Conservation (phyloP, 345 rosid species). For the Euphorbia lathyris region DNA sequence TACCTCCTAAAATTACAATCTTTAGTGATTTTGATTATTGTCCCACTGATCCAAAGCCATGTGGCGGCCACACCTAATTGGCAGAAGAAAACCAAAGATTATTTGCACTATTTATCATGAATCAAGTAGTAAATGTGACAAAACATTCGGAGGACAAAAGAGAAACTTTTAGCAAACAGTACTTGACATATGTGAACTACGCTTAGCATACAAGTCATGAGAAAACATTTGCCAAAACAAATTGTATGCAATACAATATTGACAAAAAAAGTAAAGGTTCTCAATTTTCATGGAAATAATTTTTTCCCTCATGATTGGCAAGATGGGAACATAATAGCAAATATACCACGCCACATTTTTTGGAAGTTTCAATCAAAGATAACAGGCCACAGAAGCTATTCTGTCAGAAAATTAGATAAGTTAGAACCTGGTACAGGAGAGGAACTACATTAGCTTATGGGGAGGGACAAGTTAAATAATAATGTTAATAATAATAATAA, state of each 20-base stretch:
- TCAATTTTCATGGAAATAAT: background rate
- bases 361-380: too few relatives aligned
- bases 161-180: background rate
- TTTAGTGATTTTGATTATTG: constrained; percentile 10
- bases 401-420: too few relatives aligned
- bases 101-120: background rate
- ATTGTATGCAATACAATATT: background rate
- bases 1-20: background rate
- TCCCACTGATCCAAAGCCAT: constrained; percentile 49
- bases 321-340: background rate
- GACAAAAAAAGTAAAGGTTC: background rate
- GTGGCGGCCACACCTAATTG: constrained; percentile 68
- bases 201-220: background rate
- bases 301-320: background rate
- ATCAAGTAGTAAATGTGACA: background rate
- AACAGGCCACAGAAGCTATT: too few relatives aligned
- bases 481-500: too few relatives aligned
- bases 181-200: background rate
- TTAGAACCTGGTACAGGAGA: background rate
- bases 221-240: background rate
- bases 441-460: background rate
- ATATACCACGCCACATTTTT: background rate
- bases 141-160: background rate
- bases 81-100: background rate
- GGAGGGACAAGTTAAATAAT: background rate